A percentile compares a stretch with the other conserved stretches of the same genome.
Evolutionary conservation across 108 stramenopile species (phyloP).

Genomic region (Poteriospumella lacustris): DNA sequence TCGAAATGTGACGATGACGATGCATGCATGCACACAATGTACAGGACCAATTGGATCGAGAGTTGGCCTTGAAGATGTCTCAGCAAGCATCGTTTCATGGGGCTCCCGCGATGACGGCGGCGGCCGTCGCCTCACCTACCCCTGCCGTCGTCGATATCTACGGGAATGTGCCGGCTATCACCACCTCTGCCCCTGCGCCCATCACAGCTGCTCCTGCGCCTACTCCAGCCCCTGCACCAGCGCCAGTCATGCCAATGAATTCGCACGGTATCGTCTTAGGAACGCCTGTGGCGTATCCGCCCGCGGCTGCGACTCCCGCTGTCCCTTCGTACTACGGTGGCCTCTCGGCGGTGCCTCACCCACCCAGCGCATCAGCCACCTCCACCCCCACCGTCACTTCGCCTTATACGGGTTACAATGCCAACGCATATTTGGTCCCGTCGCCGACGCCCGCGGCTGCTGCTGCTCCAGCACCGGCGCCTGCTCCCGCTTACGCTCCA

Average conservation of each 20-base stretch:
- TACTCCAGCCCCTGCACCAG: neutral
- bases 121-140: neutral
- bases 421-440: neutral
- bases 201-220: neutral
- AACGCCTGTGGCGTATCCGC: too few relatives aligned
- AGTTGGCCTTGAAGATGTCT: constrained; percentile 3
- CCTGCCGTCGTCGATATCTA: too few relatives aligned
- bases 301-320: neutral
- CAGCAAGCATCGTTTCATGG: neutral
- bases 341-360: neutral
- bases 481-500: neutral
- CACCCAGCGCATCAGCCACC: neutral
- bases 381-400: neutral
- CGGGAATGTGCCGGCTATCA: too few relatives aligned
- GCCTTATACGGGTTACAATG: neutral
- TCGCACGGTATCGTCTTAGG: neutral
- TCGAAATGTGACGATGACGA: neutral
- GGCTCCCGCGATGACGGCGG: neutral
- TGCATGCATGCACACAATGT: neutral
- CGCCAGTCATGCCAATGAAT: neutral
- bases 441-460: neutral
- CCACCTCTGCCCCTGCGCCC: neutral
- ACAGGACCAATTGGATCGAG: neutral
- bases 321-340: neutral
- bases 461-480: neutral